Evolutionary conservation across 352 stramenopile genomes (phyloP).

Genomic region (Globisporangium sylvaticum): DNA sequence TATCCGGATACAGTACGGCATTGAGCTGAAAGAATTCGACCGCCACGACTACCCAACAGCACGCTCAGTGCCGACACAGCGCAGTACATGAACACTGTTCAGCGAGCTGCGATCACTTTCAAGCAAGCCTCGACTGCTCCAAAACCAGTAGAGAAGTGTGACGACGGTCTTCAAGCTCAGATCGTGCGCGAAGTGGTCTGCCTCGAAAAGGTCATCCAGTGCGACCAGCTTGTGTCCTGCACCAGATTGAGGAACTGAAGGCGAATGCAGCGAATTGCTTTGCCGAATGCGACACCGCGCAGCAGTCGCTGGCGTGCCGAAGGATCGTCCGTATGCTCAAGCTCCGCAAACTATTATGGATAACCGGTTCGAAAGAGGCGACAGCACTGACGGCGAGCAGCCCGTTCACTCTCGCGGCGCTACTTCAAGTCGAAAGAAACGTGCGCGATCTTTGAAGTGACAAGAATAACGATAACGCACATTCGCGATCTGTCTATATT

Average conservation of each 20-base stretch:
- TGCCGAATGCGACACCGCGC: constrained; percentile 38
- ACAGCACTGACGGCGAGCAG: constrained; percentile 24
- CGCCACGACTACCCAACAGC: too few relatives aligned
- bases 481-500: neutral
- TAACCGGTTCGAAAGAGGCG: constrained; percentile 45
- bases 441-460: neutral
- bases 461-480: neutral
- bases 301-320: constrained; percentile 49
- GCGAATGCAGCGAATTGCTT: constrained; percentile 30
- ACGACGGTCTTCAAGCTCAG: constrained; percentile 45
- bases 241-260: constrained; percentile 37
- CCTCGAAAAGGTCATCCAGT: constrained; percentile 40
- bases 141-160: constrained; percentile 32
- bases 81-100: too few relatives aligned
- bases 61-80: too few relatives aligned
- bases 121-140: too few relatives aligned
- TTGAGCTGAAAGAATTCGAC: too few relatives aligned
- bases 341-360: constrained; percentile 61
- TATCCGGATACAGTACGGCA: too few relatives aligned
- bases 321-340: constrained; percentile 77
- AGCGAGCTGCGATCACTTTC: too few relatives aligned
- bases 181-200: constrained; percentile 69
- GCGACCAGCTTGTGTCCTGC: constrained; percentile 35
- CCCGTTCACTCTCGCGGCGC: constrained; percentile 35
- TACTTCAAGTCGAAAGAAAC: too few relatives aligned